Evolutionary conservation across 2,329 filamentous ascomycete genomes (phyloP).

Genomic region (Penicillium expansum): DNA sequence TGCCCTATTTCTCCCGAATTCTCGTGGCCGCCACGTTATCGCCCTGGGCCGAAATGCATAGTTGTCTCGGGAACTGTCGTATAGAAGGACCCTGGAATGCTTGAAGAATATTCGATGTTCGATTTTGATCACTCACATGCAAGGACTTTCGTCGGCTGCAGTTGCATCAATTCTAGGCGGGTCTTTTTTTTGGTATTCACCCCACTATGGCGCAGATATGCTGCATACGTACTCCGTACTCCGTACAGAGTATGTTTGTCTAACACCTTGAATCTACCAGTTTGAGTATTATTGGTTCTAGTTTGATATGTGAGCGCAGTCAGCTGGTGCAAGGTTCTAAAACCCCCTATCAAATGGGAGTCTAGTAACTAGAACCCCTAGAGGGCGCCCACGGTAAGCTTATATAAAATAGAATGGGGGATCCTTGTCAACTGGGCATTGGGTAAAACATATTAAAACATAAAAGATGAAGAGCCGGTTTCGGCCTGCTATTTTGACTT

Average conservation of each 20-base stretch:
- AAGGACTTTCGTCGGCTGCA: background rate
- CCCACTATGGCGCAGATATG: background rate
- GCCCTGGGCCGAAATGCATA: conserved; percentile 4
- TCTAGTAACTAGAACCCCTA: background rate
- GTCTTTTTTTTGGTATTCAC: background rate
- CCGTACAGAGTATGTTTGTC: background rate
- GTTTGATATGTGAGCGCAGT: background rate
- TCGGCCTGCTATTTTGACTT: background rate
- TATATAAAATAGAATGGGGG: background rate
- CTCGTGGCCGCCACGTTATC: conserved; percentile 38
- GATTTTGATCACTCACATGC: conserved; percentile 2
- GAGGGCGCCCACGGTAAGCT: background rate
- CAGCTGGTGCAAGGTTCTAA: conserved; percentile 3
- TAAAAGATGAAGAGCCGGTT: background rate
- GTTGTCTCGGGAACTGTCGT: conserved; percentile 9
- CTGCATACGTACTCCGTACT: too few species aligned
- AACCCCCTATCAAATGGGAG: background rate
- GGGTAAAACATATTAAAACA: background rate
- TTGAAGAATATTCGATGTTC: conserved; percentile 17
- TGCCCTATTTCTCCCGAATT: conserved; percentile 12
- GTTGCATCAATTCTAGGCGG: background rate
- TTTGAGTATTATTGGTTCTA: background rate
- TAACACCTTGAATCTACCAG: background rate
- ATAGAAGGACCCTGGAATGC: conserved; percentile 21
- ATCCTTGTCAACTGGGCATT: background rate